Conservation (phyloP, 2,329 filamentous ascomycete species). For the Colletotrichum spaethianum region DNA sequence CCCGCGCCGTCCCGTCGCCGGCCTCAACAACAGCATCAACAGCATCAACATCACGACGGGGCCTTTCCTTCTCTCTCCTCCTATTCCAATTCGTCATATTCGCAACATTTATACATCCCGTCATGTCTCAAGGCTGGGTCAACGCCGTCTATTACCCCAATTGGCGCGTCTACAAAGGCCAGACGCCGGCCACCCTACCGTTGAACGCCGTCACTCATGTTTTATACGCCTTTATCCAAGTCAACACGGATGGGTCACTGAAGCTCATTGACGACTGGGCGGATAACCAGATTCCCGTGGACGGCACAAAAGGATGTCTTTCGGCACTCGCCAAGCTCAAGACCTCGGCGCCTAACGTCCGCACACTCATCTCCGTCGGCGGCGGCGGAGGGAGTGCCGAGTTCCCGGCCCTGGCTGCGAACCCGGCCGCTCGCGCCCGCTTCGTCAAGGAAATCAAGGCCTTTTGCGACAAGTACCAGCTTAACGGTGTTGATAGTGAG, state of each 20-base stretch:
- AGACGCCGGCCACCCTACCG: slow-evolving; percentile 71
- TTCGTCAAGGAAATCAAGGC: slow-evolving; percentile 69
- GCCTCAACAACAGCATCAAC: neutral
- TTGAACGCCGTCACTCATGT: slow-evolving; percentile 72
- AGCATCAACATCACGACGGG: neutral
- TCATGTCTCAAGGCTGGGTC: slow-evolving; percentile 43
- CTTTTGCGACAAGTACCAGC: slow-evolving; percentile 68
- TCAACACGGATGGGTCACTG: slow-evolving; percentile 32
- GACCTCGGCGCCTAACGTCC: slow-evolving; percentile 67
- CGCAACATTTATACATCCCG: slow-evolving; percentile 6
- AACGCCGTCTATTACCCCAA: slow-evolving; percentile 74
- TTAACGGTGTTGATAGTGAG: slow-evolving; percentile 77
- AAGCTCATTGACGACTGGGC: slow-evolving; percentile 73
- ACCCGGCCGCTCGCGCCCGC: slow-evolving; percentile 60
- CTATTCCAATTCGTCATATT: neutral
- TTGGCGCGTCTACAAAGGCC: slow-evolving; percentile 73
- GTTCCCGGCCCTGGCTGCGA: slow-evolving; percentile 70
- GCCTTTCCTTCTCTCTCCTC: neutral
- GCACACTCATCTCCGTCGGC: slow-evolving; percentile 75
- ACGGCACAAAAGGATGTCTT: slow-evolving; percentile 72
- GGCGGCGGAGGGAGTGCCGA: slow-evolving; percentile 74
- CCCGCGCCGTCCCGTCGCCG: slow-evolving; percentile 17
- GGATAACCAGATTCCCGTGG: slow-evolving; percentile 71
- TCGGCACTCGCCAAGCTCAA: slow-evolving; percentile 72
- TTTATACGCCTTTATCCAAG: slow-evolving; percentile 73